Evolutionary conservation across 2,329 filamentous ascomycete species (phyloP).

Genomic region (Penicillium sp.): DNA sequence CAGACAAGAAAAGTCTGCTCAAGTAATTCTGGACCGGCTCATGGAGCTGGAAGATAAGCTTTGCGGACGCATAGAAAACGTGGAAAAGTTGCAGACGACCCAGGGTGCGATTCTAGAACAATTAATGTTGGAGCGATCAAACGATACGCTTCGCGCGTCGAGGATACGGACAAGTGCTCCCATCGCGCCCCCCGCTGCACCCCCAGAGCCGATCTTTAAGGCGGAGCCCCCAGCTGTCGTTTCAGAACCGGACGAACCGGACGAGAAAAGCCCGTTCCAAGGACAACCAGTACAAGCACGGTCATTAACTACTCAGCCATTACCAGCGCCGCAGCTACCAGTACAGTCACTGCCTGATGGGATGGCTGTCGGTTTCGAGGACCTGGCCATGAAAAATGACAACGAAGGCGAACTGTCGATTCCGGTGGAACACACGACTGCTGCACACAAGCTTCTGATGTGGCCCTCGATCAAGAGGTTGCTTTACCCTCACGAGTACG

Average conservation of each 20-base stretch:
- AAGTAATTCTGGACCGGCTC: conserved; percentile 37
- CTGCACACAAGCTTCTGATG: conserved; percentile 75
- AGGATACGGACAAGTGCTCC: neutral
- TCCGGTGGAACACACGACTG: conserved; percentile 81
- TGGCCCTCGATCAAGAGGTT: conserved; percentile 68
- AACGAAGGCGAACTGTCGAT: conserved; percentile 63
- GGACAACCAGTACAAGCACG: too few relatives aligned
- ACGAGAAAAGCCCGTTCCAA: neutral
- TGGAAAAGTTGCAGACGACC: neutral
- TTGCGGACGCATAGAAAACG: conserved; percentile 22
- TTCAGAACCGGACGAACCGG: neutral
- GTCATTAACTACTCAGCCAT: too few relatives aligned
- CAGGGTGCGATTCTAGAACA: too few relatives aligned
- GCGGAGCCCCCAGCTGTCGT: neutral
- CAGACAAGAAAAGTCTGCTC: conserved; percentile 44
- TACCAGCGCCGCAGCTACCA: too few relatives aligned
- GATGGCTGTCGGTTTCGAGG: conserved; percentile 6
- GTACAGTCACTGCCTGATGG: conserved; percentile 13
- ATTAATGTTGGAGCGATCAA: too few relatives aligned
- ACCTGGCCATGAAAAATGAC: conserved; percentile 16
- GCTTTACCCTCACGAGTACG: conserved; percentile 55
- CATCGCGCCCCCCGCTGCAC: neutral
- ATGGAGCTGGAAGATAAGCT: conserved; percentile 33
- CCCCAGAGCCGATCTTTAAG: neutral
- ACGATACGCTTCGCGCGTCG: too few relatives aligned